These are phyloP conservation scores for Ascochyta lentis DNA, from an alignment of 2,329 filamentous ascomycete genomes.

Conservation along the genomic window DNA sequence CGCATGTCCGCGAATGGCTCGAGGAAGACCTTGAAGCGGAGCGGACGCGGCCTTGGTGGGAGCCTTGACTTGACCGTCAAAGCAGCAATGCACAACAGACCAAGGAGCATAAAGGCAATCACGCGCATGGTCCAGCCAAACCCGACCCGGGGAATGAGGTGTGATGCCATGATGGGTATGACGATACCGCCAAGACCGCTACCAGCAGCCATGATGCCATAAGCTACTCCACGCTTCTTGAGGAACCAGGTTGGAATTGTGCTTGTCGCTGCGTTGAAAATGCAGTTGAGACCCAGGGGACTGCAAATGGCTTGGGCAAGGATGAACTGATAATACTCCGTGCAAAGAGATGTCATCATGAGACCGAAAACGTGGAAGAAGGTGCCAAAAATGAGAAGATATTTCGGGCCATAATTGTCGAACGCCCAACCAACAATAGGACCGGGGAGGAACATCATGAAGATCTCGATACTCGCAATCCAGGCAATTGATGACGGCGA, in stretches of 20 bases:
- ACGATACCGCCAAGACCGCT: conserved; percentile 63
- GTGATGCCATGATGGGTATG: conserved; percentile 67
- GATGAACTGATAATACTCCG: conserved; percentile 62
- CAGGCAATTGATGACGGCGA: conserved; percentile 53
- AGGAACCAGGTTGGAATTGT: conserved; percentile 57
- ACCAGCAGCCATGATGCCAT: conserved; percentile 59
- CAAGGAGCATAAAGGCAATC: conserved; percentile 67
- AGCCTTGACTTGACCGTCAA: conserved; percentile 61
- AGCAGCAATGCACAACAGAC: conserved; percentile 60
- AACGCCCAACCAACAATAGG: conserved; percentile 69
- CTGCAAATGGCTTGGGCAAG: conserved; percentile 62
- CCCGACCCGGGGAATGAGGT: conserved; percentile 61
- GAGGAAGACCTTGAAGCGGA: conserved; percentile 37
- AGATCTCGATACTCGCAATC: conserved; percentile 54
- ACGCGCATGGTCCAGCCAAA: conserved; percentile 67
- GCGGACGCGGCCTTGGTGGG: conserved; percentile 47
- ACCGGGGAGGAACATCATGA: conserved; percentile 61
- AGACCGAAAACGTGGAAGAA: conserved; percentile 66
- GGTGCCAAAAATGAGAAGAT: conserved; percentile 60
- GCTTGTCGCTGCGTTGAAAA: conserved; percentile 59
- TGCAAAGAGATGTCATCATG: conserved; percentile 68
- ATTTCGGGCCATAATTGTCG: conserved; percentile 68
- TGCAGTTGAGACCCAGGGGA: conserved; percentile 60
- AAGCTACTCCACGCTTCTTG: conserved; percentile 56
- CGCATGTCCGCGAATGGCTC: conserved; percentile 50